A percentile compares a stretch with the other conserved stretches of the same genome.
phyloP scores from a whole-genome alignment of 2,329 filamentous ascomycete species.

The Colletotrichum tanaceti region DNA sequence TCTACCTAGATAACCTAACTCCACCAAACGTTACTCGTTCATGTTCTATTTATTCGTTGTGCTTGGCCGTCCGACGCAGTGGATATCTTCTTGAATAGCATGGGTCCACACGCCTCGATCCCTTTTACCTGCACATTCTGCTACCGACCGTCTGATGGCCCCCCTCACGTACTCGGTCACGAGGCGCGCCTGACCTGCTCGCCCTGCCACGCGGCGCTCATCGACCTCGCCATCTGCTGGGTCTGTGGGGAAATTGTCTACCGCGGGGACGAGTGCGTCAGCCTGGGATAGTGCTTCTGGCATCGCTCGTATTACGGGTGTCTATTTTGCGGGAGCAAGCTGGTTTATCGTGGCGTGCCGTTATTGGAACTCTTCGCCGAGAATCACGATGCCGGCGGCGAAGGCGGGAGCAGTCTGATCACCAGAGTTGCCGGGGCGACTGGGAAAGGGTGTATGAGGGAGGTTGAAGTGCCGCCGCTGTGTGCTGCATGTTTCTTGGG shows the following conservation, averaged over 20 bases:
- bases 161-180: constrained; percentile 57
- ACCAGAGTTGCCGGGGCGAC: constrained; percentile 17
- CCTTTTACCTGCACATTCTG: constrained; percentile 69
- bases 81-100: neutral
- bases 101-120: neutral
- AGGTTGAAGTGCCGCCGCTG: constrained; percentile 61
- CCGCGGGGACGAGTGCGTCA: constrained; percentile 66
- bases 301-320: constrained; percentile 68
- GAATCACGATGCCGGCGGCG: constrained; percentile 36
- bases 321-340: constrained; percentile 60
- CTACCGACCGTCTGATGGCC: constrained; percentile 55
- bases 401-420: constrained; percentile 22
- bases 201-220: constrained; percentile 58
- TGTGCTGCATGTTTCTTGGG: constrained; percentile 61
- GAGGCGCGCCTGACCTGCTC: constrained; percentile 62
- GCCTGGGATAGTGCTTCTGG: constrained; percentile 72
- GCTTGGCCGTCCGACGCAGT: neutral
- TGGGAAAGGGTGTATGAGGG: constrained; percentile 46
- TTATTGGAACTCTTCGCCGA: constrained; percentile 51
- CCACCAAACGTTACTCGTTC: neutral
- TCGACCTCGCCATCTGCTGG: constrained; percentile 68
- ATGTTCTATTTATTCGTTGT: neutral
- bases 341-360: constrained; percentile 51
- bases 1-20: neutral
- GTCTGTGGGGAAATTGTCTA: constrained; percentile 67